A percentile compares a stretch with the other conserved stretches of the same genome.
phyloP scores from a whole-genome alignment of 192 early-diverging fungal species.

The Diversispora eburnea region DNA sequence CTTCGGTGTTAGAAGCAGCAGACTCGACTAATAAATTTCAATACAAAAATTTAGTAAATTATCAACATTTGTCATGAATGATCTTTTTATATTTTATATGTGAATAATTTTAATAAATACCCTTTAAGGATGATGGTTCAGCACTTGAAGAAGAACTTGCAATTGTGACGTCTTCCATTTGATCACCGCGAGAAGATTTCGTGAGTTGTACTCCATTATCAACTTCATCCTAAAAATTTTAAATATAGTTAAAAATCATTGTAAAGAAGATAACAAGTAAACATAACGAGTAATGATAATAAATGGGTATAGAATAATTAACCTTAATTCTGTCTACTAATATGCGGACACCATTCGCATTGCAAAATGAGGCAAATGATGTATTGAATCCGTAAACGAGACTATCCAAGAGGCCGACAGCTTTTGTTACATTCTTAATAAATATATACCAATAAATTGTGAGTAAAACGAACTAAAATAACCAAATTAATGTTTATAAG shows the following conservation, averaged over 20 bases:
- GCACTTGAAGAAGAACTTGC: not conserved
- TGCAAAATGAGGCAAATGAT: conserved; percentile 79
- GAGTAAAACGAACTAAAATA: conserved; percentile 30
- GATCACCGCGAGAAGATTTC: conserved; percentile 28
- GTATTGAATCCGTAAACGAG: conserved; percentile 71
- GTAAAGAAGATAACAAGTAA: not conserved
- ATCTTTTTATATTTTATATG: too few species aligned
- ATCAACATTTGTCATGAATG: too few species aligned
- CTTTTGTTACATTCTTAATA: conserved; percentile 60
- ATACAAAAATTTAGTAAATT: too few species aligned
- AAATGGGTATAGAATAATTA: too few species aligned
- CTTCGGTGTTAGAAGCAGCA: conserved; percentile 22
- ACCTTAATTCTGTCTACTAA: conserved; percentile 79
- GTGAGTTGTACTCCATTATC: conserved; percentile 43
- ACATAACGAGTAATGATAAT: not conserved
- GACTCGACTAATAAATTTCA: not conserved
- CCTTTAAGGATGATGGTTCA: not conserved
- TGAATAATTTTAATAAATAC: not conserved
- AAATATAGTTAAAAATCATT: not conserved
- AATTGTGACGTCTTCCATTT: conserved; percentile 44
- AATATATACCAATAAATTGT: not conserved
- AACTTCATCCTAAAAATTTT: conserved; percentile 48
- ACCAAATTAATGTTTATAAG: not conserved
- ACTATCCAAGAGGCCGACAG: conserved; percentile 76
- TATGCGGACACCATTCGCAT: conserved; percentile 73